Evolutionary conservation across 495 filamentous ascomycete species (phyloP).

Genomic region (Aspergillus mulundensis): DNA sequence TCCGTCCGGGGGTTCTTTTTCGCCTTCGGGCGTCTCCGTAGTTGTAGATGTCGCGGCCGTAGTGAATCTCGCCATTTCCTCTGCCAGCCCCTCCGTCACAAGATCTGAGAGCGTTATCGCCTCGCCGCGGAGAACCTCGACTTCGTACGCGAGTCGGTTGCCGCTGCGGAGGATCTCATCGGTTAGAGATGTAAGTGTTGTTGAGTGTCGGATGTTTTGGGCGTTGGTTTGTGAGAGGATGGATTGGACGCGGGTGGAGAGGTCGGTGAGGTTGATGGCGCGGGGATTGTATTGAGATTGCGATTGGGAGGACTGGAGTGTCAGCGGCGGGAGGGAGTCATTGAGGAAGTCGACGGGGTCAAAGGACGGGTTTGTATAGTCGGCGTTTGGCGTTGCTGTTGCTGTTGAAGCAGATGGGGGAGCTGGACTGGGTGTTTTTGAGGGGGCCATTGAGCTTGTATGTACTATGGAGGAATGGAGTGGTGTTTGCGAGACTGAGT

Average conservation of each 20-base stretch:
- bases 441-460: conserved; percentile 15
- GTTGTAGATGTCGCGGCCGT: conserved; percentile 47
- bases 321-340: conserved; percentile 57
- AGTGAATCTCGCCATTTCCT: conserved; percentile 63
- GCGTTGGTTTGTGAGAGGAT: conserved; percentile 82
- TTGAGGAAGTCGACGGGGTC: conserved; percentile 82
- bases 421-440: conserved; percentile 19
- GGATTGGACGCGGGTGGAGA: conserved; percentile 77
- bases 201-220: conserved; percentile 80
- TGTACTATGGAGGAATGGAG: neutral
- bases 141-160: conserved; percentile 85
- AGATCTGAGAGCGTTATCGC: conserved; percentile 71
- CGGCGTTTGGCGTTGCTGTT: conserved; percentile 38
- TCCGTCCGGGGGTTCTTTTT: conserved; percentile 5
- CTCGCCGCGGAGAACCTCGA: conserved; percentile 88
- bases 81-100: conserved; percentile 63
- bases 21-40: neutral
- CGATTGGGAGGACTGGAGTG: conserved; percentile 37
- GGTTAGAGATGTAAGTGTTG: conserved; percentile 77
- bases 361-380: conserved; percentile 69
- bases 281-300: conserved; percentile 37
- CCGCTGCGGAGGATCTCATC: conserved; percentile 91
- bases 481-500: neutral
- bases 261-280: conserved; percentile 65
- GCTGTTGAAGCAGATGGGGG: conserved; percentile 17